These are phyloP conservation scores for Hemerocallis citrina DNA, from an alignment of 106 monocot species.

Conservation along the genomic window DNA sequence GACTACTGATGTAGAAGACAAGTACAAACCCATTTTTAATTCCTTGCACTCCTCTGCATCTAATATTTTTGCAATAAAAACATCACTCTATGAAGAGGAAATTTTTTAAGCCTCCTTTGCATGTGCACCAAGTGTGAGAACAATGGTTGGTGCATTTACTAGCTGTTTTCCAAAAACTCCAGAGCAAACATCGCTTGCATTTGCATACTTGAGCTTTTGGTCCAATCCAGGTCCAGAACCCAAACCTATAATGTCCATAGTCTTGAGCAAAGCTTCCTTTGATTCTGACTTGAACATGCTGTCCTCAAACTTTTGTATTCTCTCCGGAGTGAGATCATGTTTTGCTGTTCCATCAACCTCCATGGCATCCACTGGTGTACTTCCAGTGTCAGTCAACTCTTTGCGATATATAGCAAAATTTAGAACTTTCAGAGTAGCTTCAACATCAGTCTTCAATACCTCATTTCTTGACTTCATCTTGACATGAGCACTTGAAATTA, in stretches of 20 bases:
- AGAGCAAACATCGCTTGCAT: constrained; percentile 58
- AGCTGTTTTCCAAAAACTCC: constrained; percentile 87
- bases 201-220: constrained; percentile 61
- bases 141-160: constrained; percentile 92
- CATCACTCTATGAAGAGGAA: constrained; percentile 63
- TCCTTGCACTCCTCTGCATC: constrained; percentile 74
- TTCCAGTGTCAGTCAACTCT: constrained; percentile 94
- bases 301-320: constrained; percentile 80
- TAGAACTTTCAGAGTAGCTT: constrained; percentile 78
- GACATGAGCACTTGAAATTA: constrained; percentile 93
- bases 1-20: too few relatives aligned
- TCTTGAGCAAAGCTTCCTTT: constrained; percentile 52
- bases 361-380: constrained; percentile 62
- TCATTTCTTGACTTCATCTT: constrained; percentile 92
- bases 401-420: constrained; percentile 98
- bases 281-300: constrained; percentile 77
- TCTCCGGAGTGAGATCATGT: constrained; percentile 47
- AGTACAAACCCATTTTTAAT: constrained; percentile 88
- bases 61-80: constrained; percentile 75
- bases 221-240: constrained; percentile 59
- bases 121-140: constrained; percentile 71
- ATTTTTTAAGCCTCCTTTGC: constrained; percentile 87
- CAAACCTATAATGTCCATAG: constrained; percentile 71
- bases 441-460: constrained; percentile 78
- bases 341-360: constrained; percentile 53